Percentiles rank a stretch among this genome's conserved stretches.
phyloP scores from a whole-genome alignment of 345 rosid genomes.

The Gossypium longicalyx region DNA sequence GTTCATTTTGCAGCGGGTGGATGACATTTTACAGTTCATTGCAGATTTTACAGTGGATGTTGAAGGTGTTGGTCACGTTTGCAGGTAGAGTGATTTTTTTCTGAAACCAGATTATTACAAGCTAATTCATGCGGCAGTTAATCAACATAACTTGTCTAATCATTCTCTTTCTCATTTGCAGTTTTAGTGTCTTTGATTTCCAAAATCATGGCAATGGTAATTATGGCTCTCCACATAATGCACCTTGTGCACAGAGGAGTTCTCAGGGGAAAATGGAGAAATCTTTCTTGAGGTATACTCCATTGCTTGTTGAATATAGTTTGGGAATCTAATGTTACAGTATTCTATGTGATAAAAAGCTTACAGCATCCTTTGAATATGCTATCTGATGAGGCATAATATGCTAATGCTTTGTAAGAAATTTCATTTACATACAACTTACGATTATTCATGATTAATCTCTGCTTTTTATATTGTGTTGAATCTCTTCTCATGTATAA shows the following conservation, averaged over 20 bases:
- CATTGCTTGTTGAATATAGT: neutral
- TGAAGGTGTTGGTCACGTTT: constrained; percentile 97
- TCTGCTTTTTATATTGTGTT: neutral
- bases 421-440: neutral
- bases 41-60: constrained; percentile 70
- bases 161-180: constrained; percentile 31
- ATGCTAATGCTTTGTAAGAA: neutral
- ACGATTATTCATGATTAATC: neutral
- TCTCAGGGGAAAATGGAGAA: constrained; percentile 99
- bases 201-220: constrained; percentile 80
- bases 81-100: constrained; percentile 51
- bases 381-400: neutral
- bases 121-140: neutral
- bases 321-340: neutral
- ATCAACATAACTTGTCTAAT: constrained; percentile 5
- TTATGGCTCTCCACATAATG: constrained; percentile 71
- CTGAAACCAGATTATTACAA: neutral
- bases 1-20: constrained; percentile 69
- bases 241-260: constrained; percentile 55
- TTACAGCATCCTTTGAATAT: neutral
- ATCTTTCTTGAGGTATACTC: constrained; percentile 70
- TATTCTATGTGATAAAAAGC: neutral
- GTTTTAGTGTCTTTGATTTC: constrained; percentile 83
- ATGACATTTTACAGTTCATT: constrained; percentile 88
- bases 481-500: neutral